Conservation (phyloP, 345 rosid species). For the Aquilaria sinensis region DNA sequence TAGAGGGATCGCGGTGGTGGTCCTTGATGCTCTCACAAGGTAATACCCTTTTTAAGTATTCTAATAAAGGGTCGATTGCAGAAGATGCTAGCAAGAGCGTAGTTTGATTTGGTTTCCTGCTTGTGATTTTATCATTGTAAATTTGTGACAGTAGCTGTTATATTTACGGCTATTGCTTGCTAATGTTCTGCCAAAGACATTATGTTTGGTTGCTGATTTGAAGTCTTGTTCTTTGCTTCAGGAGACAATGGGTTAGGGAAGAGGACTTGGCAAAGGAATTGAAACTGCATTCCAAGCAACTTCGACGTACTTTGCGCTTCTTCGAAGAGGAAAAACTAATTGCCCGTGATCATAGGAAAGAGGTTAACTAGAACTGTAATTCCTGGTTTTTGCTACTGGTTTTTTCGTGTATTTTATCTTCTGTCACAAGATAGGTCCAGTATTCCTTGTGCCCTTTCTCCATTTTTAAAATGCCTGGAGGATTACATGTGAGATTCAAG, state of each 20-base stretch:
- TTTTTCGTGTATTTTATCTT: neutral
- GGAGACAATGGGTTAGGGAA: conserved; percentile 94
- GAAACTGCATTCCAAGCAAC: conserved; percentile 74
- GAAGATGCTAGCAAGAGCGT: neutral
- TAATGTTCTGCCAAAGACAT: conserved; percentile 1
- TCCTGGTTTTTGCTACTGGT: neutral
- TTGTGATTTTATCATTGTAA: neutral
- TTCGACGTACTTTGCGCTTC: conserved; percentile 55
- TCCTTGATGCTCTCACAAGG: conserved; percentile 81
- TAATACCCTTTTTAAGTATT: conserved; percentile 6
- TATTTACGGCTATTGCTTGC: neutral
- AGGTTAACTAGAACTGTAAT: conserved; percentile 37
- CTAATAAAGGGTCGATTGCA: too few species aligned
- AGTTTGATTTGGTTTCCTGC: conserved; percentile 3
- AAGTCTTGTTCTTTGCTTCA: conserved; percentile 17
- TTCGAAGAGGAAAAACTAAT: conserved; percentile 81
- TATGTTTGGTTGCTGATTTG: neutral
- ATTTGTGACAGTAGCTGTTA: conserved; percentile 3
- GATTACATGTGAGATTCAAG: too few species aligned
- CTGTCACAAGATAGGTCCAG: too few species aligned
- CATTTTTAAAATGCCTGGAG: too few species aligned
- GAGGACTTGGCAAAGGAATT: conserved; percentile 92
- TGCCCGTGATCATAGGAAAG: conserved; percentile 74
- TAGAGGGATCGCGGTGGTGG: conserved; percentile 74
- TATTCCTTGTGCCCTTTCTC: too few species aligned